A percentile compares a stretch with the other conserved stretches of the same genome.
Conservation (phyloP, 2,329 filamentous ascomycete genomes). For the Hymenoscyphus scutula region DNA sequence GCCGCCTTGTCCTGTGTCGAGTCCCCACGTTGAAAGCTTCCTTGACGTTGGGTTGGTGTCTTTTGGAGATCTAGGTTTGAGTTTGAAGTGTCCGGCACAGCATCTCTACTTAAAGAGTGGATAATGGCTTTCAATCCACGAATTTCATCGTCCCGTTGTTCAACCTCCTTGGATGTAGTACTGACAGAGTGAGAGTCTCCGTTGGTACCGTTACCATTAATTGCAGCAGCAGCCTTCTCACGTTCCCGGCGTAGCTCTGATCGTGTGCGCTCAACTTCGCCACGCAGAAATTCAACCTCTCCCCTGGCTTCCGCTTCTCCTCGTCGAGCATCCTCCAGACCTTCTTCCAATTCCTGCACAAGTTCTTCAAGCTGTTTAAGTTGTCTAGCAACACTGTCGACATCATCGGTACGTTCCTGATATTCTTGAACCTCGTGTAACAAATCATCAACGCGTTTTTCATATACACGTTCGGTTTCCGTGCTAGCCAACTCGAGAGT, state of each 20-base stretch:
- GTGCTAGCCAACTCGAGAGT: slow-evolving; percentile 92
- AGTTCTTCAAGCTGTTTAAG: slow-evolving; percentile 94
- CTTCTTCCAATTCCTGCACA: slow-evolving; percentile 95
- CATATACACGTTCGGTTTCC: slow-evolving; percentile 94
- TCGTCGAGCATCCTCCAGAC: slow-evolving; percentile 87
- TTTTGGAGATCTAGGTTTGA: slow-evolving; percentile 29
- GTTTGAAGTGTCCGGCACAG: slow-evolving; percentile 38
- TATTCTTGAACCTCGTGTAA: slow-evolving; percentile 80
- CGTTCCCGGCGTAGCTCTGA: slow-evolving; percentile 85
- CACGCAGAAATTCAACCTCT: slow-evolving; percentile 91
- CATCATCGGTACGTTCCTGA: slow-evolving; percentile 80
- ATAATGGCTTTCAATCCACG: slow-evolving; percentile 96
- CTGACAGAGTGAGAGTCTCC: slow-evolving; percentile 45
- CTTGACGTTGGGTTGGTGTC: slow-evolving; percentile 33
- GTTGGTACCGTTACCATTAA: slow-evolving; percentile 47
- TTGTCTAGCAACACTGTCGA: slow-evolving; percentile 86
- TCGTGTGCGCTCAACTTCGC: slow-evolving; percentile 88
- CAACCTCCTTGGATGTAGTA: slow-evolving; percentile 65
- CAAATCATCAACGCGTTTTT: slow-evolving; percentile 84
- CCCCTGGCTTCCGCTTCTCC: slow-evolving; percentile 94
- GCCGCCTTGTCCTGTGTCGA: slow-evolving; percentile 55
- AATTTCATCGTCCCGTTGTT: slow-evolving; percentile 96
- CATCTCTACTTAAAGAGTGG: slow-evolving; percentile 83
- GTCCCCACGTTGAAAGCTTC: slow-evolving; percentile 38
- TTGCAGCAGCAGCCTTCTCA: slow-evolving; percentile 69